Evolutionary conservation across 148 eudicot genomes (phyloP).

Genomic region (Silene uniflora): DNA sequence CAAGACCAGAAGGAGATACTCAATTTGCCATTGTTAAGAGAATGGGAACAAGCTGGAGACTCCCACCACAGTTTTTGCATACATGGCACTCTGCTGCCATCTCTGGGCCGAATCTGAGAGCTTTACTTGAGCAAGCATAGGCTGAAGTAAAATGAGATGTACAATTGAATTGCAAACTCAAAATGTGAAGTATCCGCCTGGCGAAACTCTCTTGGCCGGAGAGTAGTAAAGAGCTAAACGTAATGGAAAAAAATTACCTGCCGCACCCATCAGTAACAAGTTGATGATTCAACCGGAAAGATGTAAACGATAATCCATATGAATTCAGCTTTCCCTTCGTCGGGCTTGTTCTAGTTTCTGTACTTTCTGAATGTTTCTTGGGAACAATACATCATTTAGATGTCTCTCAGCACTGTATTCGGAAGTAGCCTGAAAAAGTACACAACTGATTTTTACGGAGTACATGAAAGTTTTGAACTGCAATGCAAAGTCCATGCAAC

Average conservation of each 20-base stretch:
- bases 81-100: too few relatives aligned
- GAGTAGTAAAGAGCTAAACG: not conserved
- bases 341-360: constrained; percentile 60
- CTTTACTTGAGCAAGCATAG: not conserved
- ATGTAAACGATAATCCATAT: constrained; percentile 9
- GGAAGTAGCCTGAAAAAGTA: constrained; percentile 73
- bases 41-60: too few relatives aligned
- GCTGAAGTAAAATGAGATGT: not conserved
- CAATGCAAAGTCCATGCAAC: too few relatives aligned
- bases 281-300: constrained; percentile 12
- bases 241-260: not conserved
- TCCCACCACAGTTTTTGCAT: too few relatives aligned
- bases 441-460: not conserved
- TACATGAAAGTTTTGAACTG: too few relatives aligned
- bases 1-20: not conserved
- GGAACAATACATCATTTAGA: constrained; percentile 71
- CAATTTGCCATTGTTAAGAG: not conserved
- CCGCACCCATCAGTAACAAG: constrained; percentile 14
- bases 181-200: not conserved
- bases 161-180: not conserved
- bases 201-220: not conserved
- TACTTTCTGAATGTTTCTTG: constrained; percentile 52
- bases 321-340: constrained; percentile 47
- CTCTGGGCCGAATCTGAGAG: not conserved
- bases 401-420: constrained; percentile 94